Conservation (phyloP, 208 protist genomes). For the Trichomonas tenax region DNA sequence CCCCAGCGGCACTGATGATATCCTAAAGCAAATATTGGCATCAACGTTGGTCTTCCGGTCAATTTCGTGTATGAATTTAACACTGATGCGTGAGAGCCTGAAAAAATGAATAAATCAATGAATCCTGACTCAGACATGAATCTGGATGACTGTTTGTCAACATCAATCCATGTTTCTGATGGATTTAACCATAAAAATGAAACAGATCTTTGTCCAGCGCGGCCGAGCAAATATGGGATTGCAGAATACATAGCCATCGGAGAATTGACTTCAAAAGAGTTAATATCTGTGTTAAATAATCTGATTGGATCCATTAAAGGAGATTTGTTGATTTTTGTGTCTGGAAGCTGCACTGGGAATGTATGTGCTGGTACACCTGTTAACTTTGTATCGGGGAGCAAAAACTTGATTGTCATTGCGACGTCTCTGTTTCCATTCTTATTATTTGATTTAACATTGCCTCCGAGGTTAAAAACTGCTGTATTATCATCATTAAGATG, state of each 20-base stretch:
- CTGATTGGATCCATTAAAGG: slow-evolving; percentile 64
- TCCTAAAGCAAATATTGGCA: slow-evolving; percentile 78
- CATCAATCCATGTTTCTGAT: background rate
- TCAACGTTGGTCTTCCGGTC: slow-evolving; percentile 69
- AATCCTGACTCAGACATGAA: background rate
- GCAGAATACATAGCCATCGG: background rate
- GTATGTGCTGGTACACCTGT: background rate
- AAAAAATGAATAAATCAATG: background rate
- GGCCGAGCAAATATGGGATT: slow-evolving; percentile 77
- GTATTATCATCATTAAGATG: background rate
- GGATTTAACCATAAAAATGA: background rate
- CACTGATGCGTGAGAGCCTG: slow-evolving; percentile 52
- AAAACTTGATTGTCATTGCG: background rate
- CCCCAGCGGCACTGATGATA: slow-evolving; percentile 94
- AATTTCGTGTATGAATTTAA: slow-evolving; percentile 69
- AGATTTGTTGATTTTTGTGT: slow-evolving; percentile 56
- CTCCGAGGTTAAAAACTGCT: background rate
- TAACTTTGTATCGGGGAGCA: slow-evolving; percentile 58
- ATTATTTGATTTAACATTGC: background rate
- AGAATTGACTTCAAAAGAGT: background rate
- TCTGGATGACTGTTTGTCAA: background rate
- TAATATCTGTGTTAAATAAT: slow-evolving; percentile 79
- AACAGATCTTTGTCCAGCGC: slow-evolving; percentile 36
- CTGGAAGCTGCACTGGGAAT: background rate
- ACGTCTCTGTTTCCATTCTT: background rate